Evolutionary conservation across 2,329 filamentous ascomycete genomes (phyloP).

Genomic region (Penicillium sclerotigenum): DNA sequence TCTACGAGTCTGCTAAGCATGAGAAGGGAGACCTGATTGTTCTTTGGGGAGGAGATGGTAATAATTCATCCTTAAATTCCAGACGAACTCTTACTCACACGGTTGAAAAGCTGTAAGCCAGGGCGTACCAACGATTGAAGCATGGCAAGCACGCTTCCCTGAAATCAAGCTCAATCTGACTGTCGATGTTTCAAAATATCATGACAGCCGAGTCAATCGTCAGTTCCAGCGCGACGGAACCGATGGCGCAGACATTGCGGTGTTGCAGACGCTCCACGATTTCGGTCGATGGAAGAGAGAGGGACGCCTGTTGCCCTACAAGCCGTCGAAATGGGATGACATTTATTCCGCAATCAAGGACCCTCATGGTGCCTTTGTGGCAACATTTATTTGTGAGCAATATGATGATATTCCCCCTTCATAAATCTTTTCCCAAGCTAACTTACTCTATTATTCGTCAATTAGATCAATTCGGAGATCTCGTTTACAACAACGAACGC

Average conservation of each 20-base stretch:
- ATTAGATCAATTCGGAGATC: not conserved
- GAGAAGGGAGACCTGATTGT: constrained; percentile 32
- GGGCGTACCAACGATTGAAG: constrained; percentile 32
- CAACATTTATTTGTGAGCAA: not conserved
- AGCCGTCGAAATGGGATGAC: not conserved
- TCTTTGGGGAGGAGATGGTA: constrained; percentile 24
- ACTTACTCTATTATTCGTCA: not conserved
- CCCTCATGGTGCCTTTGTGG: not conserved
- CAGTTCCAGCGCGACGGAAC: constrained; percentile 40
- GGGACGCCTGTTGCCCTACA: constrained; percentile 37
- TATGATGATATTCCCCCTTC: not conserved
- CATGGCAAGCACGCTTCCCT: constrained; percentile 41
- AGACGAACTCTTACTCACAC: not conserved
- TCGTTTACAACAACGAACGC: not conserved
- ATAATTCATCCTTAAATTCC: not conserved
- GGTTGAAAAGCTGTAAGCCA: not conserved
- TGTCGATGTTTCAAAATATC: constrained; percentile 57
- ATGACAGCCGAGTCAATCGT: constrained; percentile 48
- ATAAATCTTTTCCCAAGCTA: not conserved
- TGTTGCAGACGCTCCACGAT: constrained; percentile 38
- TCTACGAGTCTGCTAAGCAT: constrained; percentile 49
- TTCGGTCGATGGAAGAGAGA: constrained; percentile 52
- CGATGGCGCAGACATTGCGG: constrained; percentile 48
- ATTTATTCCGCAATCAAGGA: not conserved
- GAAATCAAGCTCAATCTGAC: constrained; percentile 53